Evolutionary conservation across 208 protist genomes (phyloP).

Genomic region (Lotmaria passim): DNA sequence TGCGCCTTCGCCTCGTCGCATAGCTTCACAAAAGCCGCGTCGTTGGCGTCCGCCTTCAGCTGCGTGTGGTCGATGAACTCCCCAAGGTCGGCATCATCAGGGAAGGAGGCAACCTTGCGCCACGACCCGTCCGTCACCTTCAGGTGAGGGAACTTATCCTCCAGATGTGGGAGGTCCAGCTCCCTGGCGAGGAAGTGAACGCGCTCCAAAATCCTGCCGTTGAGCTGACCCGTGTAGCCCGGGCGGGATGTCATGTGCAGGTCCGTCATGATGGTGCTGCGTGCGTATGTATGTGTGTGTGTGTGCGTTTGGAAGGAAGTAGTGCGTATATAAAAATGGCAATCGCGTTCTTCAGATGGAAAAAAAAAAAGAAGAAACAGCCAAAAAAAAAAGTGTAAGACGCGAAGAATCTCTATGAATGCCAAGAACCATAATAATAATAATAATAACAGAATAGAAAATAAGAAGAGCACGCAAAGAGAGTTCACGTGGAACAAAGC

Average conservation of each 20-base stretch:
- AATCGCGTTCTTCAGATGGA: too few species aligned
- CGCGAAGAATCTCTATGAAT: too few species aligned
- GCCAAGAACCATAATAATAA: too few species aligned
- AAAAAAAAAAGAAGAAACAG: too few species aligned
- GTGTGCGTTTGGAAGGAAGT: slow-evolving; percentile 1
- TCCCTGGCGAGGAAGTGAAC: slow-evolving; percentile 46
- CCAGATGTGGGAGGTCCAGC: slow-evolving; percentile 53
- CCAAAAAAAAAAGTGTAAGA: too few species aligned
- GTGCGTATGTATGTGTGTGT: not conserved
- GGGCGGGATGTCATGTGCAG: slow-evolving; percentile 51
- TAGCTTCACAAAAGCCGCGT: slow-evolving; percentile 70
- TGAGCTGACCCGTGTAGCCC: slow-evolving; percentile 68
- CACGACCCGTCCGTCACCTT: slow-evolving; percentile 51
- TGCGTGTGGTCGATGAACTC: slow-evolving; percentile 94
- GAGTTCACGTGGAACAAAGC: too few species aligned
- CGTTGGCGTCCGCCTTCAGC: slow-evolving; percentile 81
- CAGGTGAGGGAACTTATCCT: slow-evolving; percentile 63
- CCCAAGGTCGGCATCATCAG: slow-evolving; percentile 30
- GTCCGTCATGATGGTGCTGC: slow-evolving; percentile 34
- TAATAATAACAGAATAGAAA: too few species aligned
- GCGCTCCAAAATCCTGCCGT: slow-evolving; percentile 58
- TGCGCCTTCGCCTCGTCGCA: slow-evolving; percentile 88
- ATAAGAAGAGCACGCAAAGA: too few species aligned
- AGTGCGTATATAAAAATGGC: too few species aligned
- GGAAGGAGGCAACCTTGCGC: slow-evolving; percentile 22